phyloP scores from a whole-genome alignment of 768 basidiomycete species.

The Cystofilobasidium bisporidii region DNA sequence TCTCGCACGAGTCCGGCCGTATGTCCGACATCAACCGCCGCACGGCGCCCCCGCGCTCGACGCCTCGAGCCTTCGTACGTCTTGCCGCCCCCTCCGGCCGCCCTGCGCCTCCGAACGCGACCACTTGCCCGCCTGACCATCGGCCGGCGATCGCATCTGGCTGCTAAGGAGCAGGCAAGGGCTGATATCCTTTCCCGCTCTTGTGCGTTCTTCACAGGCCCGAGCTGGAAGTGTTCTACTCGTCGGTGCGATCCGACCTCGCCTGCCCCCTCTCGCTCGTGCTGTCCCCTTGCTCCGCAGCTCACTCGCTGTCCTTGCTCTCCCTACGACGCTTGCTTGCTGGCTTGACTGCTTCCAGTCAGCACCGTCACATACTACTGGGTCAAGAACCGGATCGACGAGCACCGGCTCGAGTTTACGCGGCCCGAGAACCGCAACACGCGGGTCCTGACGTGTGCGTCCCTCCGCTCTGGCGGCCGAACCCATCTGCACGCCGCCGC shows the following conservation, averaged over 20 bases:
- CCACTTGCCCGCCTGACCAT: no score
- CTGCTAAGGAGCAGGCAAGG: no score
- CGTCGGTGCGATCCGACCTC: not conserved
- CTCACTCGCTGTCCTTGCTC: not conserved
- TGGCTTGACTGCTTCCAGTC: not conserved
- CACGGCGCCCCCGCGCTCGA: not conserved
- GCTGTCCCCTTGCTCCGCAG: not conserved
- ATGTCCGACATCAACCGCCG: not conserved
- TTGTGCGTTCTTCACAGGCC: not conserved
- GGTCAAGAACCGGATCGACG: not conserved
- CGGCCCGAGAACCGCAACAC: not conserved
- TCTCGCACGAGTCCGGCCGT: no score
- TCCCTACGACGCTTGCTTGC: not conserved
- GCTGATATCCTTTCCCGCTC: not conserved
- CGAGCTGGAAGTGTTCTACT: not conserved
- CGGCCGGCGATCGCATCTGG: no score
- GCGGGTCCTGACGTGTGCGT: not conserved
- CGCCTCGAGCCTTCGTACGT: slow-evolving; percentile 1
- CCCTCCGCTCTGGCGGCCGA: no score
- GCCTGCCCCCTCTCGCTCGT: not conserved
- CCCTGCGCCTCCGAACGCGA: no score
- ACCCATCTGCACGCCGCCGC: no score
- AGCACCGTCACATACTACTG: slow-evolving; percentile 2
- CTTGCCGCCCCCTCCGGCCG: not conserved
- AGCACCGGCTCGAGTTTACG: not conserved